A percentile compares a stretch with the other conserved stretches of the same genome.
phyloP scores from a whole-genome alignment of 2,329 filamentous ascomycete genomes.

The Diaporthe eres region DNA sequence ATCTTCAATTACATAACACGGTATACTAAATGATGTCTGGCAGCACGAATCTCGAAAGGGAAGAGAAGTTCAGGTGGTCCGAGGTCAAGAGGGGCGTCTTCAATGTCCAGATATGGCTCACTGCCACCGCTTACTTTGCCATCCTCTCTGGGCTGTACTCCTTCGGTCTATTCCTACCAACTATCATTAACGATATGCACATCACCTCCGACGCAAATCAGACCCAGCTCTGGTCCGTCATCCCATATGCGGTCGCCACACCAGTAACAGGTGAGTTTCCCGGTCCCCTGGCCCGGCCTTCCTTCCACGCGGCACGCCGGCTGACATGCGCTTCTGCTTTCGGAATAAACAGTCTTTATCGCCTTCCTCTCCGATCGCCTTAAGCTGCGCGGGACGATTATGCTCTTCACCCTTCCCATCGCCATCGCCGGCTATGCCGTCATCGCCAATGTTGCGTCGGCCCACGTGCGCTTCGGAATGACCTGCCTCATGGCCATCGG shows the following conservation, averaged over 20 bases:
- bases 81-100: slow-evolving; percentile 74
- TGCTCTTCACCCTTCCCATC: slow-evolving; percentile 74
- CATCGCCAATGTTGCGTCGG: slow-evolving; percentile 68
- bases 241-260: slow-evolving; percentile 73
- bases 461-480: slow-evolving; percentile 73
- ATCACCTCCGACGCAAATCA: slow-evolving; percentile 69
- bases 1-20: no score
- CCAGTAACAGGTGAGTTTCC: slow-evolving; percentile 62
- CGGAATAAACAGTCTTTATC: slow-evolving; percentile 56
- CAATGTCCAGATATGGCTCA: slow-evolving; percentile 74
- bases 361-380: slow-evolving; percentile 74
- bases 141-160: slow-evolving; percentile 72
- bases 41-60: slow-evolving; percentile 47
- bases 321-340: background rate
- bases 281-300: no score
- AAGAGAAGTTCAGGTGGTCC: slow-evolving; percentile 70
- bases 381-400: slow-evolving; percentile 70
- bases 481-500: slow-evolving; percentile 78
- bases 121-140: slow-evolving; percentile 72
- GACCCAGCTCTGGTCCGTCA: slow-evolving; percentile 74
- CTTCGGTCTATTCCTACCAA: slow-evolving; percentile 76
- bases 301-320: background rate
- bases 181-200: slow-evolving; percentile 71
- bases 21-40: slow-evolving; percentile 23
- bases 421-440: slow-evolving; percentile 76